phyloP scores from a whole-genome alignment of 108 stramenopile genomes.

The Mayamaea pseudoterrestris region DNA sequence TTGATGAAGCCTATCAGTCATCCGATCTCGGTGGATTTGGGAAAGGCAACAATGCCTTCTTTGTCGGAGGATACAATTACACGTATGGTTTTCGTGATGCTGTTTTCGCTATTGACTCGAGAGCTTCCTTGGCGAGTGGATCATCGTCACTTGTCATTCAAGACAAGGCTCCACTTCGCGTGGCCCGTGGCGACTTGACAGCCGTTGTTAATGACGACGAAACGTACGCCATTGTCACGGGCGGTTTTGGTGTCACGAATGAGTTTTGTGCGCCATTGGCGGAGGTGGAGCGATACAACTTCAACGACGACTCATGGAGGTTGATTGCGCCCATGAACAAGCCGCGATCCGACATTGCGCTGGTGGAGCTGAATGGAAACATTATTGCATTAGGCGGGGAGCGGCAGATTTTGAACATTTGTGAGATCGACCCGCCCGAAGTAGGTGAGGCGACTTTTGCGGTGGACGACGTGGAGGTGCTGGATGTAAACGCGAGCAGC shows the following conservation, averaged over 20 bases:
- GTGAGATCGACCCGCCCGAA: conserved; percentile 17
- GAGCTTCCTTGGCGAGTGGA: neutral
- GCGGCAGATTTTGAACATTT: conserved; percentile 21
- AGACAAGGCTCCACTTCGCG: conserved; percentile 10
- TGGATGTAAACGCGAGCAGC: conserved; percentile 9
- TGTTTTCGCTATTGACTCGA: conserved; percentile 13
- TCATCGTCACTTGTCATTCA: conserved; percentile 9
- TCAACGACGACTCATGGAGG: conserved; percentile 23
- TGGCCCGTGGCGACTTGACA: conserved; percentile 38
- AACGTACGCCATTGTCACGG: conserved; percentile 25
- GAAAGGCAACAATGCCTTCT: conserved; percentile 18
- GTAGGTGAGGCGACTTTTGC: conserved; percentile 24
- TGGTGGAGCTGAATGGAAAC: conserved; percentile 32
- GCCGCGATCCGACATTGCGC: conserved; percentile 41
- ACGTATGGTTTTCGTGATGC: conserved; percentile 22
- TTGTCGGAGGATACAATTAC: conserved; percentile 49
- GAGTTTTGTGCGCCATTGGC: conserved; percentile 29
- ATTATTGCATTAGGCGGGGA: conserved; percentile 65
- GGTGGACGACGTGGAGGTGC: conserved; percentile 40
- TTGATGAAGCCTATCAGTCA: conserved; percentile 19
- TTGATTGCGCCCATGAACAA: conserved; percentile 15
- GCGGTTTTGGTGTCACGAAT: conserved; percentile 48
- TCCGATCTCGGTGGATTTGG: conserved; percentile 36
- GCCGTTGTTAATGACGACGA: conserved; percentile 11
- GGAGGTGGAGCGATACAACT: conserved; percentile 29